A percentile compares a stretch with the other conserved stretches of the same genome.
Conservation (phyloP, 2,329 filamentous ascomycete genomes). For the Cladophialophora bantiana region DNA sequence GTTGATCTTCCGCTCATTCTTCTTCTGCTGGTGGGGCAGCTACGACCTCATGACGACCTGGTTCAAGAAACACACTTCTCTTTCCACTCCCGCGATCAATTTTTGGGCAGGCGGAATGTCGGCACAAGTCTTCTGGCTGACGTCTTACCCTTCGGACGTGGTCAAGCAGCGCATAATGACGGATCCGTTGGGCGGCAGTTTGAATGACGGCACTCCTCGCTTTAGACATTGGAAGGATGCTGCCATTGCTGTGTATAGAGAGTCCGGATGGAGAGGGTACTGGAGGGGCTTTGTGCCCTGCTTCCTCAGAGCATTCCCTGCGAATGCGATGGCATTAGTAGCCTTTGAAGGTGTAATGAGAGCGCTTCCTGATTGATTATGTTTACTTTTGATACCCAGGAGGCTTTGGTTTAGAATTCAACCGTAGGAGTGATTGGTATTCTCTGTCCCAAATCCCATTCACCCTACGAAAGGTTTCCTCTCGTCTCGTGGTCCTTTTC, state of each 20-base stretch:
- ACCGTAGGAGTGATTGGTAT: not conserved
- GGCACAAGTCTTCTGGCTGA: constrained; percentile 94
- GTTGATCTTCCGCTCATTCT: constrained; percentile 86
- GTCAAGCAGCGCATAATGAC: constrained; percentile 98
- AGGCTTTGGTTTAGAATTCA: not conserved
- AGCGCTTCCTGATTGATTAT: constrained; percentile 47
- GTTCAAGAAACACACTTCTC: constrained; percentile 69
- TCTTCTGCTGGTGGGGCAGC: constrained; percentile 98
- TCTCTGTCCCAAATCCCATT: not conserved
- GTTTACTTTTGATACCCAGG: constrained; percentile 6
- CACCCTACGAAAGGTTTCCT: not conserved
- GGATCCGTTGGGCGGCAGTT: constrained; percentile 76
- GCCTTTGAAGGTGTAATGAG: constrained; percentile 94
- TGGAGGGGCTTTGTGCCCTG: constrained; percentile 95
- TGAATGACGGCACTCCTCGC: constrained; percentile 70
- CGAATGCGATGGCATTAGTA: constrained; percentile 91
- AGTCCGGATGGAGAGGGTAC: constrained; percentile 79
- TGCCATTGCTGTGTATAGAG: constrained; percentile 75
- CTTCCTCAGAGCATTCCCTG: constrained; percentile 91
- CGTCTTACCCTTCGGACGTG: constrained; percentile 88
- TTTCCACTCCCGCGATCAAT: constrained; percentile 83
- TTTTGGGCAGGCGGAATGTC: constrained; percentile 97
- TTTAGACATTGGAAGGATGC: constrained; percentile 83
- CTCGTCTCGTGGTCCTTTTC: not conserved
- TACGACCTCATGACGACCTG: constrained; percentile 83